These are phyloP conservation scores for Tetrapisispora nanseiensis DNA, from an alignment of 805 yeast species.

Conservation along the genomic window DNA sequence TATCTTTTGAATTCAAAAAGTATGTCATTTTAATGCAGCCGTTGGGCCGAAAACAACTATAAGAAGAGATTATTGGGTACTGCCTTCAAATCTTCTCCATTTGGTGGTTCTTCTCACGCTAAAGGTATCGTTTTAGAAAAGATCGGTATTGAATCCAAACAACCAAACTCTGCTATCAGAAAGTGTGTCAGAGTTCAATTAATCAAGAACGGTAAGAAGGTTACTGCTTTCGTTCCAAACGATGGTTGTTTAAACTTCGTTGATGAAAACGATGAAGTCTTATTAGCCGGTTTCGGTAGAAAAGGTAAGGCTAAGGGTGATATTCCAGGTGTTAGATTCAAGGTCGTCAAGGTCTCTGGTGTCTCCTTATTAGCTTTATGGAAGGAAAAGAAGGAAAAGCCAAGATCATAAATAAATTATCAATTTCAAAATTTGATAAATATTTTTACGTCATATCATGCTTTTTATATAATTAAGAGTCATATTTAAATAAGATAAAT, in stretches of 20 bases:
- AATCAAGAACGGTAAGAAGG: constrained; percentile 99
- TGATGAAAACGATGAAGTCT: constrained; percentile 99
- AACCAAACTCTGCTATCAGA: constrained; percentile 99
- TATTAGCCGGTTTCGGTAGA: constrained; percentile 99
- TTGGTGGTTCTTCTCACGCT: constrained; percentile 99
- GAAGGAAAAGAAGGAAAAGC: constrained; percentile 99
- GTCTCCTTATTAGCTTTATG: constrained; percentile 98
- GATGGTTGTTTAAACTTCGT: constrained; percentile 99
- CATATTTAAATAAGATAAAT: constrained; percentile 2
- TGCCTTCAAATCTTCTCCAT: constrained; percentile 99
- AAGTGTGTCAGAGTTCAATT: constrained; percentile 99
- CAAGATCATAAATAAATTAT: constrained; percentile 72
- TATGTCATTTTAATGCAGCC: constrained; percentile 37
- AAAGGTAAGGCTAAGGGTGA: constrained; percentile 99
- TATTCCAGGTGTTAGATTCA: constrained; percentile 99
- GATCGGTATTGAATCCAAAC: constrained; percentile 99
- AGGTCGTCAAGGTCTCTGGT: constrained; percentile 99
- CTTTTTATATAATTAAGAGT: not conserved
- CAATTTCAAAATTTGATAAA: not conserved
- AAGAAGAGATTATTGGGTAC: constrained; percentile 99
- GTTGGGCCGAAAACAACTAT: constrained; percentile 99
- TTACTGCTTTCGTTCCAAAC: constrained; percentile 99
- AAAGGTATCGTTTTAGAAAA: constrained; percentile 99
- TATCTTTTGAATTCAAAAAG: too few species aligned
- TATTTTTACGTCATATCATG: constrained; percentile 1